Percentiles rank a stretch among this genome's conserved stretches.
Conservation (phyloP, 2,329 filamentous ascomycete species). For the Arthrobotrys musiformis region DNA sequence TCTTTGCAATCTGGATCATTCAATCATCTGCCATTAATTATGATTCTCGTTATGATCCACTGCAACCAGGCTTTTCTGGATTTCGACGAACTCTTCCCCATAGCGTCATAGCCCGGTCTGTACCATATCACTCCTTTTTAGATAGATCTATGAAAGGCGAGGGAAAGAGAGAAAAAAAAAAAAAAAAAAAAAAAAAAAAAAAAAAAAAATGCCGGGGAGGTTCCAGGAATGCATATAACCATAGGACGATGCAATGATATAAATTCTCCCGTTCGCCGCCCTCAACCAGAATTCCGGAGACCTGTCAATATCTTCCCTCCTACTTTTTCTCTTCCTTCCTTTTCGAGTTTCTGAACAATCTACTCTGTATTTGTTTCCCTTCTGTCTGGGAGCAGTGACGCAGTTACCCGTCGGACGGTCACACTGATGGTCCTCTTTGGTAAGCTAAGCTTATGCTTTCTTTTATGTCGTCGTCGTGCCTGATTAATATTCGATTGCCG, state of each 20-base stretch:
- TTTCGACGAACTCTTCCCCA: not conserved
- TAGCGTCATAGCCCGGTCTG: constrained; percentile 27
- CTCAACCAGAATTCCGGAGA: not conserved
- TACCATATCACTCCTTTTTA: not conserved
- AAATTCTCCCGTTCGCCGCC: constrained; percentile 14
- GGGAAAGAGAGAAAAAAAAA: not conserved
- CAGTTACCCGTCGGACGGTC: constrained; percentile 21
- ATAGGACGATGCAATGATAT: constrained; percentile 28
- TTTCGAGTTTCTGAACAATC: not conserved
- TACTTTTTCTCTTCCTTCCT: not conserved
- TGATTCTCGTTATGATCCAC: not conserved
- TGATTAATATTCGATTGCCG: too few species aligned
- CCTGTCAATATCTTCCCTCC: not conserved
- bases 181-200: not conserved
- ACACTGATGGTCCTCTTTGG: not conserved
- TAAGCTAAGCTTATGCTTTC: constrained; percentile 40
- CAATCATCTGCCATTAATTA: not conserved
- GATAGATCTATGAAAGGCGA: not conserved
- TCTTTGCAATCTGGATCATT: not conserved
- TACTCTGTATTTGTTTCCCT: not conserved
- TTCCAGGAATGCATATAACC: not conserved
- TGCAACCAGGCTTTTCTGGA: constrained; percentile 27
- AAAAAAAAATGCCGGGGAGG: not conserved
- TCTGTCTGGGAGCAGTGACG: not conserved
- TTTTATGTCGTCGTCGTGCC: not conserved